phyloP scores from a whole-genome alignment of 2,329 filamentous ascomycete genomes.

The Epichloe sibirici region DNA sequence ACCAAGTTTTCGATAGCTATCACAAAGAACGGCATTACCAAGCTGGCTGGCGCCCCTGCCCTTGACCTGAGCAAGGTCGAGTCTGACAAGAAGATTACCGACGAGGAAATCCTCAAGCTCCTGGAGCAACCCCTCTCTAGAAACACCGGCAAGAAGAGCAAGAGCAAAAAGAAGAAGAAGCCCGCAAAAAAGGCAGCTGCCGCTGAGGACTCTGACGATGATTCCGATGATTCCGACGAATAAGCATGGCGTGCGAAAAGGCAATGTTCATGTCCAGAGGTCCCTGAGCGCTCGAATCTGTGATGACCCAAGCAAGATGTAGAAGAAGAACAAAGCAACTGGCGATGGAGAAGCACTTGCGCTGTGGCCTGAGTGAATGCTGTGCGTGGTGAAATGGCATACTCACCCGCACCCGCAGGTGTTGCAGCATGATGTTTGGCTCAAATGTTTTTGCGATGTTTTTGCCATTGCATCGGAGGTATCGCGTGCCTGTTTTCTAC shows the following conservation, averaged over 20 bases:
- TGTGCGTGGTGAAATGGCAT: neutral
- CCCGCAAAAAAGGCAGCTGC: constrained; percentile 33
- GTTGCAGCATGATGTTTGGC: neutral
- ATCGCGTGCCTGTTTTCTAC: neutral
- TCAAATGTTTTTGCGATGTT: neutral
- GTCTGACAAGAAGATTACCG: constrained; percentile 94
- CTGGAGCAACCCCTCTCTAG: constrained; percentile 77
- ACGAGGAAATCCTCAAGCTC: constrained; percentile 91
- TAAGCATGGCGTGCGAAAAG: constrained; percentile 3
- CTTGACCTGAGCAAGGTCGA: constrained; percentile 74
- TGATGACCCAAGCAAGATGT: neutral
- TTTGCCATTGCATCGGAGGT: neutral
- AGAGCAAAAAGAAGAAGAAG: constrained; percentile 65
- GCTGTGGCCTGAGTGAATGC: neutral
- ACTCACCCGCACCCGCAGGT: neutral
- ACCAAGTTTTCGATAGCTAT: constrained; percentile 42
- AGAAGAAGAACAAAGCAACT: neutral
- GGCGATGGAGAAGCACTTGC: neutral
- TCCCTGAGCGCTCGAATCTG: neutral
- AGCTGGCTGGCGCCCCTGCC: constrained; percentile 63
- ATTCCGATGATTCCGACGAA: constrained; percentile 18
- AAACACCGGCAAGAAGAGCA: constrained; percentile 88
- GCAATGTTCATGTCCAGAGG: neutral
- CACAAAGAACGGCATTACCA: constrained; percentile 92
- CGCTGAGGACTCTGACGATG: constrained; percentile 23